Evolutionary conservation across 805 yeast genomes (phyloP).

Genomic region (Zygosaccharomyces bailii): DNA sequence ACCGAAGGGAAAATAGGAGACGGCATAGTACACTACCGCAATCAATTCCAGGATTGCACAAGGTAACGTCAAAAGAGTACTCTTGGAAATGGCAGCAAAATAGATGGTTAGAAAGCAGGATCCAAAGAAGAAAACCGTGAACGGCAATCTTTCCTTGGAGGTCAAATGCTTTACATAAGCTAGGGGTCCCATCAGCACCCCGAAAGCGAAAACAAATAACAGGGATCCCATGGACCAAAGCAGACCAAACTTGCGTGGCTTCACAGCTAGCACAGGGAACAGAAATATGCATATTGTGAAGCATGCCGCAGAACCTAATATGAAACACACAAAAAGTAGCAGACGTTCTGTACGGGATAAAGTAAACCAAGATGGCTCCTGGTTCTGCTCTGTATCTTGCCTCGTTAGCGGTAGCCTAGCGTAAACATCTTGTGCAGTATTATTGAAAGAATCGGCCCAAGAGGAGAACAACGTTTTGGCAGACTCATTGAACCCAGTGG

Average conservation of each 20-base stretch:
- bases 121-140: conserved; percentile 76
- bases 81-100: conserved; percentile 63
- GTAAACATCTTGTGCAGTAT: conserved; percentile 54
- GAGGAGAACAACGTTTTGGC: conserved; percentile 39
- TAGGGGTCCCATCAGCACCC: conserved; percentile 88
- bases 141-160: conserved; percentile 72
- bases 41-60: conserved; percentile 74
- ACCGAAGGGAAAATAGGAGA: conserved; percentile 95
- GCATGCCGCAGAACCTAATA: conserved; percentile 74
- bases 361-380: conserved; percentile 75
- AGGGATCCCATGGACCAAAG: conserved; percentile 90
- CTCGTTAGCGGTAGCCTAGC: conserved; percentile 61
- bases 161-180: conserved; percentile 70
- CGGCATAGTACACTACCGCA: conserved; percentile 84
- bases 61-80: conserved; percentile 71
- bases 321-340: conserved; percentile 70
- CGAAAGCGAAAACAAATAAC: conserved; percentile 83
- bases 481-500: conserved; percentile 32
- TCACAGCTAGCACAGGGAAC: conserved; percentile 83
- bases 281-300: conserved; percentile 77
- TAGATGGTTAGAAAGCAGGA: conserved; percentile 75
- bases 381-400: conserved; percentile 44
- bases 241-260: conserved; percentile 87
- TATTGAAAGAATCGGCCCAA: conserved; percentile 39
- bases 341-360: conserved; percentile 77